Base-by-base conservation (phyloP, 192 early-diverging fungal species). In the Martensiomyces pterosporus region DNA sequence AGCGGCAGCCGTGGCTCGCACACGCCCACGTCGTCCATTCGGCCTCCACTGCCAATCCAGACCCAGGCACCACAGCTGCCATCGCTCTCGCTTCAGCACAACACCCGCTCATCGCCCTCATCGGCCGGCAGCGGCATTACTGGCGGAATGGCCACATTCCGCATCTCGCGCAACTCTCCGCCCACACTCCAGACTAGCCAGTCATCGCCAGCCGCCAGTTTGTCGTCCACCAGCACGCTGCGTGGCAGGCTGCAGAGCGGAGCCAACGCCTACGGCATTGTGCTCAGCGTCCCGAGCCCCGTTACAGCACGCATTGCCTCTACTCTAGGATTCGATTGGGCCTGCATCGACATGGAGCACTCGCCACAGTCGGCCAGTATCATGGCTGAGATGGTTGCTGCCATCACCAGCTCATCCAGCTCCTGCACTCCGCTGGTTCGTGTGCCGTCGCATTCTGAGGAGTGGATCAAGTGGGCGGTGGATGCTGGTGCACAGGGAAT, bases 361-460 rank as follows among this genome's bases (percentile, higher is more conserved):
- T 50, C 41, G 26, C 55, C 43, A 25, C 60, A 59, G 19, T 36
- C 55, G 6, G 60, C 70, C 15, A 57, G 22, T 22, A 29, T 52
- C 12, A 59, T 74, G 60, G 55, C 71, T 5, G 71, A 57, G 6
- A 67, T 68, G 71, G 52, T 75, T 3, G 64, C 55, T 9, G 64
- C 70, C 0, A 49, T 75, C n/a, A 43, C 24, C 24, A 54, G 50
- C 34, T n/a, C n/a, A n/a, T 40, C 52, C 18, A 44, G 52, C 17
- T 14, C 29, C 3, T 75, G 65, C 29, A 43, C 56, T 18, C 33
- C 65, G 40, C 42, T 68, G 3, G 65, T 75, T 8, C 71, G 71
- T 15, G 60, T 75, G 55, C 65, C 71, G 3, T 38, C 55, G 33
- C 51, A 47, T 34, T 52, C 54, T 19, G 42, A 24, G 18, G 65